Conservation (phyloP, 1,139 yeast genomes). For the Protomyces inundatus region DNA sequence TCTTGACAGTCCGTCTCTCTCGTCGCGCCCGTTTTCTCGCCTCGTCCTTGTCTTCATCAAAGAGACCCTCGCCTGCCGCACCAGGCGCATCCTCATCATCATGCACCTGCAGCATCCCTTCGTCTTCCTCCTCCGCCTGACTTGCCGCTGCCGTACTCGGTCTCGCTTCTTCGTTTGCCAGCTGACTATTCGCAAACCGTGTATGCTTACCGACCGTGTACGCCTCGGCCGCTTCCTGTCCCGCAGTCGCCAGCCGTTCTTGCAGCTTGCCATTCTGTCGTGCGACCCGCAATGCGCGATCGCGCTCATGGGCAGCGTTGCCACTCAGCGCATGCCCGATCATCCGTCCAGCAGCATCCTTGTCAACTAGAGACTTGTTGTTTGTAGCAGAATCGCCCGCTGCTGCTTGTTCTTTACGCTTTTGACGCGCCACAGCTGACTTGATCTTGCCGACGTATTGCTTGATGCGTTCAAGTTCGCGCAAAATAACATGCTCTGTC, state of each 20-base stretch:
- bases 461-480: slow-evolving; percentile 66
- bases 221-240: not conserved
- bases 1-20: slow-evolving; percentile 16
- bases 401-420: not conserved
- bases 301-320: slow-evolving; percentile 16
- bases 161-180: not conserved
- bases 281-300: slow-evolving; percentile 4
- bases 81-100: not conserved
- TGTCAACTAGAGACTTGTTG: not conserved
- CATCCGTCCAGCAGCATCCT: slow-evolving; percentile 5
- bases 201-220: slow-evolving; percentile 14
- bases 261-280: slow-evolving; percentile 3
- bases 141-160: not conserved
- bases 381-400: not conserved
- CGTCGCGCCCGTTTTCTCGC: slow-evolving; percentile 4
- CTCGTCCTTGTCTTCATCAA: slow-evolving; percentile 11
- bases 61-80: not conserved
- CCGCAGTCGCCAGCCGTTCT: not conserved
- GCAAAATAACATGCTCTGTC: slow-evolving; percentile 56
- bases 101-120: not conserved
- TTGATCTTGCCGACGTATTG: slow-evolving; percentile 60
- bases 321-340: slow-evolving; percentile 8
- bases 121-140: not conserved
- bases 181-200: slow-evolving; percentile 12
- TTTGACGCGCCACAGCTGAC: slow-evolving; percentile 35